These are phyloP conservation scores for Delitschia confertaspora DNA, from an alignment of 495 filamentous ascomycete species.

Conservation along the genomic window DNA sequence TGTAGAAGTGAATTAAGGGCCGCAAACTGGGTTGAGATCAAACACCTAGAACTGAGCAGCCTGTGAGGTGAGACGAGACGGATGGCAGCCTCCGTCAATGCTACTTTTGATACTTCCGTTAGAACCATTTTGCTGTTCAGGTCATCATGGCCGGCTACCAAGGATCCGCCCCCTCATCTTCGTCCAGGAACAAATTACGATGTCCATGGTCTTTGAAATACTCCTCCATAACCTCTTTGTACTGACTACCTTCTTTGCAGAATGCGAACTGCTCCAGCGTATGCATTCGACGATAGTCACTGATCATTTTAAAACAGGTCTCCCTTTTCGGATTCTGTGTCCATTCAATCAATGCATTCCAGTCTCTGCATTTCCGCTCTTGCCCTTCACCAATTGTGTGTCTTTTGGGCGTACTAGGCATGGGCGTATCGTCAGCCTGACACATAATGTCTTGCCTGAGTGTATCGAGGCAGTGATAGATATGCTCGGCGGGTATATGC, in stretches of 20 bases:
- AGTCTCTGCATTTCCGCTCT: not conserved
- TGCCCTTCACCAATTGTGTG: constrained; percentile 2
- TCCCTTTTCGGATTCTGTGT: constrained; percentile 1
- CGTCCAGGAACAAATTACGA: not conserved
- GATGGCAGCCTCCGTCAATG: no score
- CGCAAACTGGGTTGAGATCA: no score
- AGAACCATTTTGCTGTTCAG: no score
- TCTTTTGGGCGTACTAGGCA: not conserved
- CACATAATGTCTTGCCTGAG: constrained; percentile 5
- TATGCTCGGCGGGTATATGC: not conserved
- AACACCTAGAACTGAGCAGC: no score
- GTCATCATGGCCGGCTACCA: no score
- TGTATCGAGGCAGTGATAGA: constrained; percentile 2
- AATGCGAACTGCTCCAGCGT: constrained; percentile 1
- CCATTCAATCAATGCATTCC: constrained; percentile 1
- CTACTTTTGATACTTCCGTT: no score
- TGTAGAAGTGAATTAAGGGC: no score
- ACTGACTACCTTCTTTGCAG: not conserved
- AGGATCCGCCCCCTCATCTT: no score
- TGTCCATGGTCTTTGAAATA: constrained; percentile 2
- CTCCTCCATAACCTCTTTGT: not conserved
- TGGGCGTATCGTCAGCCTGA: constrained; percentile 1
- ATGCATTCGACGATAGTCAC: constrained; percentile 1
- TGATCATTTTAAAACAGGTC: constrained; percentile 4
- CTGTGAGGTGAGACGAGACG: no score